Conservation (phyloP, 2,329 filamentous ascomycete genomes). For the Colletotrichum endophyticum region DNA sequence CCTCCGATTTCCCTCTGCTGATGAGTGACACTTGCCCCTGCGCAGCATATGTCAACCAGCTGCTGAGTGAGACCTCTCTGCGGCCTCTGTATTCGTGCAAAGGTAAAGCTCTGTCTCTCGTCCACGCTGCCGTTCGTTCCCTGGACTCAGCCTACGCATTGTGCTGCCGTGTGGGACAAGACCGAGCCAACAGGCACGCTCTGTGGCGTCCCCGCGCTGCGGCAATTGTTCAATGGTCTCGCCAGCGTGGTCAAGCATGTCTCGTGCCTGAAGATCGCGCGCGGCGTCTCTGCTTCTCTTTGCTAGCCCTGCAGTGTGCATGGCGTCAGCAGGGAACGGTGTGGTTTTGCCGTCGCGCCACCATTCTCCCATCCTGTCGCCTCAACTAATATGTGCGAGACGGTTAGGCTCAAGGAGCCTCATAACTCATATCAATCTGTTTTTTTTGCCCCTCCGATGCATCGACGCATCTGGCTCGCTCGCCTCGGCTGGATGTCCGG, state of each 20-base stretch:
- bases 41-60: background rate
- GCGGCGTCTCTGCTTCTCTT: background rate
- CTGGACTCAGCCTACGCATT: background rate
- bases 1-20: background rate
- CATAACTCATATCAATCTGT: background rate
- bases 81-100: background rate
- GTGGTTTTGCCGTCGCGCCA: background rate
- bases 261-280: constrained; percentile 9
- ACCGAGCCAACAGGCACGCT: background rate
- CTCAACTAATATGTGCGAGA: background rate
- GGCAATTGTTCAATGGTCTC: background rate
- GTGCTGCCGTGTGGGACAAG: background rate
- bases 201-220: background rate
- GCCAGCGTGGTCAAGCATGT: background rate
- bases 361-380: background rate
- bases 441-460: background rate
- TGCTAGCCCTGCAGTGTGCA: background rate
- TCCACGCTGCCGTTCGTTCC: background rate
- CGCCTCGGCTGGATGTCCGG: background rate
- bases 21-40: background rate
- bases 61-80: background rate
- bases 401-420: background rate
- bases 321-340: background rate
- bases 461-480: background rate
- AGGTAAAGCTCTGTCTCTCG: background rate